phyloP scores from a whole-genome alignment of 768 basidiomycete genomes.

The Daedalea quercina region DNA sequence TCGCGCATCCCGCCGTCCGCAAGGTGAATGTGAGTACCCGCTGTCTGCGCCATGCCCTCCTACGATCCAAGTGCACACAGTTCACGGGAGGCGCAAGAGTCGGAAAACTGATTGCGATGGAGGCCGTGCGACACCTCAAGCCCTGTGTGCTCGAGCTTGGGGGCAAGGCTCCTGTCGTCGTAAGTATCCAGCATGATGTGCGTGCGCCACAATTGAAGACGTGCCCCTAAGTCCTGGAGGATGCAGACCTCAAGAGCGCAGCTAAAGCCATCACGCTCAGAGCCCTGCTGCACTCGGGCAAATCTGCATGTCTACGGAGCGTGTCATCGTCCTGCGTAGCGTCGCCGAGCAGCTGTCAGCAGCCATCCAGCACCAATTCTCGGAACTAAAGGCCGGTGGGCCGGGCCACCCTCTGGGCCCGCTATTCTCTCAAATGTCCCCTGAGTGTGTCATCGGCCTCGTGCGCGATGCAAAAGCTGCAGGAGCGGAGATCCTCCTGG shows the following conservation, averaged over 20 bases:
- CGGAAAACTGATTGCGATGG: slow-evolving; percentile 43
- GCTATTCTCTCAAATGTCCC: slow-evolving; percentile 38
- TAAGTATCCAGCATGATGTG: background rate
- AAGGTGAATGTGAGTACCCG: slow-evolving; percentile 40
- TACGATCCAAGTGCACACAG: too few relatives aligned
- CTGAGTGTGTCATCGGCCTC: slow-evolving; percentile 37
- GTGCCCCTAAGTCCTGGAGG: slow-evolving; percentile 38
- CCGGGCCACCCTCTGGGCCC: slow-evolving; percentile 26
- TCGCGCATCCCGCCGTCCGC: slow-evolving; percentile 45
- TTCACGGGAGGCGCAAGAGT: slow-evolving; percentile 53
- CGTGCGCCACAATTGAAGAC: background rate
- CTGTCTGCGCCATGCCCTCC: slow-evolving; percentile 34
- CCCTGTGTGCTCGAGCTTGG: slow-evolving; percentile 51
- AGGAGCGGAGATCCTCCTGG: slow-evolving; percentile 40
- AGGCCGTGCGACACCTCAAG: slow-evolving; percentile 52
- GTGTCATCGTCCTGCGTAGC: slow-evolving; percentile 42
- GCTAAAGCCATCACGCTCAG: slow-evolving; percentile 42
- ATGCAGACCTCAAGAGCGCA: slow-evolving; percentile 47
- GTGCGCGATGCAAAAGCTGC: slow-evolving; percentile 35
- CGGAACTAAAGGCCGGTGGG: slow-evolving; percentile 34
- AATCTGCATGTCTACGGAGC: slow-evolving; percentile 54
- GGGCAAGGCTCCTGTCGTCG: background rate
- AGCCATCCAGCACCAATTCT: slow-evolving; percentile 27
- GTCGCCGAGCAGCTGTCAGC: slow-evolving; percentile 30
- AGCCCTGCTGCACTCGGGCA: slow-evolving; percentile 45